Base-by-base conservation (phyloP, 106 monocot genomes). In the Dendrobium catenatum region DNA sequence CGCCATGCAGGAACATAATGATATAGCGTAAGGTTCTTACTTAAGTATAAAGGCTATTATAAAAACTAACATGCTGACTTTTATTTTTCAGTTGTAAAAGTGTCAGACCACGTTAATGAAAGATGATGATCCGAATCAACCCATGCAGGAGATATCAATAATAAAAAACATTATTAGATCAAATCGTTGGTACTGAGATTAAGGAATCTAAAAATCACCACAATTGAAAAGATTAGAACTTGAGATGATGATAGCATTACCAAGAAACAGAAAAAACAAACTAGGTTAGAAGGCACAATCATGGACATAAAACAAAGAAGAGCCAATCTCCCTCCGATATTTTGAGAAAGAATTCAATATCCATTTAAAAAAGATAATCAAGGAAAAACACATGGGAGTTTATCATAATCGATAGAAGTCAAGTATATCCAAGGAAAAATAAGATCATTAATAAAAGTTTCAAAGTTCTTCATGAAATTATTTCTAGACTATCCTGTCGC, bases 51-150 rank as follows among this genome's bases (percentile, higher is more conserved):
- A 58, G 22, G 67, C 6, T 9, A 27, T 68, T 68, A 24, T 5
- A 17, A 68, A 68, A 68, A 68, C 67, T 68, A 29, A 19, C 67
- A 68, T 68, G 70, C 33, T 70, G 70, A 29, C 24, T n/a, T 61
- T 61, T 22, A 61, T 22, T 61, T n/a, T 4, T 10, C 61, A 22
- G n/a, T 20, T 22, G 2, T 58, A 58, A 58, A 58, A 58, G 51
- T 51, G 15, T 13, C 16, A 51, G 13, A 15, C 51, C 15, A 51
- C 51, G 2, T 51, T 51, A 13, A 13, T 46, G 46, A 46, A 6
- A 46, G 15, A 51, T 51, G 6, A 61, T 54, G 13, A 61, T 22
- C 20, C 10, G 61, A n/a, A 61, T 61, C 8, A 22, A 61, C 51
- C 13, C 51, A 13, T 51, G 61, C 61, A 61, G 24, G n/a, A 61